Evolutionary conservation across 441 rosid genomes (phyloP).

Genomic region (Hypseocharis bilobata): DNA sequence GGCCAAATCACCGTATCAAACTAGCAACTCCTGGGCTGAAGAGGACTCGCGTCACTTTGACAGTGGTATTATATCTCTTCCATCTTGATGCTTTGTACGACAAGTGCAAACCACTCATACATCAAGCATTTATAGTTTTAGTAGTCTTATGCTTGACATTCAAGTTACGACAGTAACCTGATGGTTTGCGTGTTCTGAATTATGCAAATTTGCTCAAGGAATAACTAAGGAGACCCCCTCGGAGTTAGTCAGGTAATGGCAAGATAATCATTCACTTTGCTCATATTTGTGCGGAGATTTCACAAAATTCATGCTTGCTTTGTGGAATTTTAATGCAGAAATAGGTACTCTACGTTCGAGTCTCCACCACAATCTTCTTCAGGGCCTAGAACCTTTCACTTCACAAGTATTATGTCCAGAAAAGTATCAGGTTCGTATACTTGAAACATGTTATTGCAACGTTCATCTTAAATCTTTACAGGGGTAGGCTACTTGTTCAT

Average conservation of each 20-base stretch:
- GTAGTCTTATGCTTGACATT: no score
- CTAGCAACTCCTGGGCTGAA: slow-evolving; percentile 29
- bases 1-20: slow-evolving; percentile 16
- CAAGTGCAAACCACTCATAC: not conserved
- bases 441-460: no score
- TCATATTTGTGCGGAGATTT: slow-evolving; percentile 5
- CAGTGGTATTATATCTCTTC: slow-evolving; percentile 30
- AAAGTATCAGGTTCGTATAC: slow-evolving; percentile 29
- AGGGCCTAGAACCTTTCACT: slow-evolving; percentile 31
- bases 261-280: not conserved
- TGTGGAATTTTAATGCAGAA: slow-evolving; percentile 25
- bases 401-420: slow-evolving; percentile 28
- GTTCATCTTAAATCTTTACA: no score
- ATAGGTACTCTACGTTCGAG: slow-evolving; percentile 18
- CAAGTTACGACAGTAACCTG: not conserved
- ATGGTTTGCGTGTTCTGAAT: slow-evolving; percentile 10
- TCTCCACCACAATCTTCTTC: slow-evolving; percentile 29
- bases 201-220: slow-evolving; percentile 34
- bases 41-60: slow-evolving; percentile 30
- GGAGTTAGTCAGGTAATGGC: slow-evolving; percentile 28
- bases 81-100: not conserved
- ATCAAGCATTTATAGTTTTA: no score
- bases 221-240: slow-evolving; percentile 33
- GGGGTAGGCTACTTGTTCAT: no score
- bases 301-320: not conserved